A percentile compares a stretch with the other conserved stretches of the same genome.
Conservation (phyloP, 148 eudicot species). For the Fallopia convolvulus region DNA sequence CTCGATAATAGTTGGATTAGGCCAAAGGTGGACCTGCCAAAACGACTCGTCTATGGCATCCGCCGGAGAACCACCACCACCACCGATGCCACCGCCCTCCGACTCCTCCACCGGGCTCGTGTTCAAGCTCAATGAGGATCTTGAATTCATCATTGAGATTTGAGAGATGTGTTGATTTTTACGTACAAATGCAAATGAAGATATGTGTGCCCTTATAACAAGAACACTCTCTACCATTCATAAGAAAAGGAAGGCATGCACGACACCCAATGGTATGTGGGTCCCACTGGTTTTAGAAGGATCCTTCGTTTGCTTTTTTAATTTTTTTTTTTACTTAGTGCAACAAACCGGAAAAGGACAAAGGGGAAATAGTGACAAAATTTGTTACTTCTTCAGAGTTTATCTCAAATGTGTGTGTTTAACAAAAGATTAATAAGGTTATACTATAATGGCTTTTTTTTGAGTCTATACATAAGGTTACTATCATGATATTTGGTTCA, state of each 20-base stretch:
- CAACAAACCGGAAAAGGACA: too few relatives aligned
- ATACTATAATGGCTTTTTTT: too few relatives aligned
- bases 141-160: not conserved
- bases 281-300: not conserved
- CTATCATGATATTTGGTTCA: too few relatives aligned
- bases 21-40: slow-evolving; percentile 6
- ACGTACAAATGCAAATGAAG: not conserved
- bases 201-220: not conserved
- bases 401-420: too few relatives aligned
- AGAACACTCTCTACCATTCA: not conserved
- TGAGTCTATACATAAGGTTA: too few relatives aligned
- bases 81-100: not conserved
- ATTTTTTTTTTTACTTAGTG: too few relatives aligned
- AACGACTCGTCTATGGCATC: slow-evolving; percentile 1
- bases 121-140: not conserved
- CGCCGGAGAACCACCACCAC: not conserved
- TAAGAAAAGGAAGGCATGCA: not conserved
- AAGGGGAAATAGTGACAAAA: too few relatives aligned
- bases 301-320: too few relatives aligned
- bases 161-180: too few relatives aligned
- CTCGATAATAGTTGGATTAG: not conserved
- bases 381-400: too few relatives aligned
- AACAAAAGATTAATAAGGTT: too few relatives aligned
- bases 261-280: not conserved
- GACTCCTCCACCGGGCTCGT: not conserved